Base-by-base conservation (phyloP, 2,329 filamentous ascomycete genomes). In the Polychaeton citri region DNA sequence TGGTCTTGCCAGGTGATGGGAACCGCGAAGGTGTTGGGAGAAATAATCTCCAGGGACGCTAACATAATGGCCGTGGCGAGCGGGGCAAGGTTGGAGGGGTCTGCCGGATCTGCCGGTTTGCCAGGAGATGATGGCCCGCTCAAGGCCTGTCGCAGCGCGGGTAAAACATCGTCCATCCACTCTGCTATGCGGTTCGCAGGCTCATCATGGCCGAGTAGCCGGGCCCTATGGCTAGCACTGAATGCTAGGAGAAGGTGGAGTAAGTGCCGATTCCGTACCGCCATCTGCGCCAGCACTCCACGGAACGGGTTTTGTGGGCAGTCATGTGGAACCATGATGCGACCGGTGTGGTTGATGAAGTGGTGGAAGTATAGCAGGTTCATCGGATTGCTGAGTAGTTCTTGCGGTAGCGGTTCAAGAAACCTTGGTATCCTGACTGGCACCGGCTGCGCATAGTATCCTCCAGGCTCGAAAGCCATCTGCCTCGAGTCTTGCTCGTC, bases 21-120 rank as follows among this genome's bases (percentile, higher is more conserved):
- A n/a, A 83, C 77, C 36, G 81, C 82, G 51, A 90, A 88, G 0
- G 81, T 80, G 38, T 78, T 79, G 0, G 84, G 84, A 0, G 80
- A 85, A 34, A 90, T 78, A 38, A 90, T 88, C 51, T 90, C 82
- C 15, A 90, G 65, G 2, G 82, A 87, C 1, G 82, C 74, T 32
- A 92, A 70, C 80, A 90, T 86, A 43, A 92, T 86, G 6, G 83
- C 80, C 0, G 82, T 84, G 1, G 83, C 82, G 2, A 92, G 66
- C 37, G 80, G 82, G 12, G 74, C 73, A 45, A 85, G 77, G 1
- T 80, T 79, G 8, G 85, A 75, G 28, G 74, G 72, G 42, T 72
- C 66, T 26, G 67, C 65, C 1, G 71, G 44, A 30, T 54, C 54
- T 2, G 41, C 32, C 8, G 8, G 16, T 4, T 38, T 26, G 12